Percentiles rank a stretch among this genome's conserved stretches.
Conservation (phyloP, 1,139 yeast genomes). For the Kodamaea sp. region DNA sequence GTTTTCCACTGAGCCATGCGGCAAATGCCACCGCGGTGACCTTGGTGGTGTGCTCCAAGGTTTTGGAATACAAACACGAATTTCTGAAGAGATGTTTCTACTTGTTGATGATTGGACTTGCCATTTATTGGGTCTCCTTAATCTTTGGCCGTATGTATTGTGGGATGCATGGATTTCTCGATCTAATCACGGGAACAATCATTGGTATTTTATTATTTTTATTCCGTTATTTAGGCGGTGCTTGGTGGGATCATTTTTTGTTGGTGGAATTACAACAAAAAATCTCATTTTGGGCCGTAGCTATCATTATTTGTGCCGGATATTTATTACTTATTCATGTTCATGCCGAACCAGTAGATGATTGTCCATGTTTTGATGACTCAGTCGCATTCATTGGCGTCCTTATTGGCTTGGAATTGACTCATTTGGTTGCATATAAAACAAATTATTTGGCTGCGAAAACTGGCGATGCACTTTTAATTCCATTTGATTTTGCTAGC, state of each 20-base stretch:
- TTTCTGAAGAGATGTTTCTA: conserved; percentile 6
- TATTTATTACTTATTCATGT: conserved; percentile 54
- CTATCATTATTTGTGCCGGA: conserved; percentile 32
- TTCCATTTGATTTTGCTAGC: conserved; percentile 37
- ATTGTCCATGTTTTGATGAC: conserved; percentile 96
- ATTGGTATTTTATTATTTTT: conserved; percentile 55
- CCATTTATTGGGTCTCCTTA: conserved; percentile 60
- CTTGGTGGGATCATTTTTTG: conserved; percentile 37
- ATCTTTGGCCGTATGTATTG: conserved; percentile 84
- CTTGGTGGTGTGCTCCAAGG: conserved; percentile 38
- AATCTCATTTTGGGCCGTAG: conserved; percentile 17
- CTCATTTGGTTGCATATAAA: conserved; percentile 42
- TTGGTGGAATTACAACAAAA: conserved; percentile 17
- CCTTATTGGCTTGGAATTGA: conserved; percentile 65
- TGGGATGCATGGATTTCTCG: conserved; percentile 96
- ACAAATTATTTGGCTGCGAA: conserved; percentile 22
- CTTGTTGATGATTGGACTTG: conserved; percentile 15
- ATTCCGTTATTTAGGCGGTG: conserved; percentile 36
- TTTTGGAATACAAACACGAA: conserved; percentile 16
- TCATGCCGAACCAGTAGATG: conserved; percentile 86
- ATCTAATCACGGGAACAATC: conserved; percentile 60
- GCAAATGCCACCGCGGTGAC: conserved; percentile 89
- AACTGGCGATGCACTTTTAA: conserved; percentile 29
- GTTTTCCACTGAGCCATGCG: conserved; percentile 90
- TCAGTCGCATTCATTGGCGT: conserved; percentile 94